Evolutionary conservation across 805 yeast genomes (phyloP), one percentile per base, ranked within the genome.

Genomic region (Saturnispora mendoncae): DNA sequence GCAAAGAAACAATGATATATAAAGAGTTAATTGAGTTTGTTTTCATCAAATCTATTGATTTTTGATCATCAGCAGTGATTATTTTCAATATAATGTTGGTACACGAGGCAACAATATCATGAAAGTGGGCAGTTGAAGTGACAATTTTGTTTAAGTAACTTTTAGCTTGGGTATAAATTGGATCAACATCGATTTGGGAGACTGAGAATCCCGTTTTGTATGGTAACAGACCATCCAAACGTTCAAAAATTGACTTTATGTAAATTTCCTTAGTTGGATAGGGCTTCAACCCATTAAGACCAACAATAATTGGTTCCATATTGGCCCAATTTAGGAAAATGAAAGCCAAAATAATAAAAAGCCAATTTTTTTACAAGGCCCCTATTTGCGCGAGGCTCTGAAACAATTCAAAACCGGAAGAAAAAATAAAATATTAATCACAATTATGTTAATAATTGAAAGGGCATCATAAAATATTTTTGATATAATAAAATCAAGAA

Each of bases 111-210:
- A 66, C 27, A 3, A 66, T 54, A 18, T 66, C 64, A 17, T 56
- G 49, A 13, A 61, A 51, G 35, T 54, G 55, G 2, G 21, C 33
- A 1, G 64, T 46, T 25, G 49, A 40, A 3, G 5, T 7, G 1
- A 65, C 57, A 24, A 67, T 47, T 31, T 53, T 54, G 9, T 61
- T 38, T 26, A 69, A 45, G n/a, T 67, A 57, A 19, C 46, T 51
- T 42, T 63, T 57, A 9, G 62, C 51, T 36, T 56, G 58, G n/a
- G 56, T 47, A 47, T 58, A 68, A 27, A 53, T 48, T 2, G 57
- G 57, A 38, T 66, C 66, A 12, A 56, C 56, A 38, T 65, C 66
- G 10, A 67, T 56, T 39, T 66, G 69, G 3, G 60, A 47, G 18
- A 63, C 39, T 3, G 62, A 48, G 18, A 55, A 47, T 2, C 65